Base-by-base conservation (phyloP, 164 flowering plant species). In the Brasenia schreberi region DNA sequence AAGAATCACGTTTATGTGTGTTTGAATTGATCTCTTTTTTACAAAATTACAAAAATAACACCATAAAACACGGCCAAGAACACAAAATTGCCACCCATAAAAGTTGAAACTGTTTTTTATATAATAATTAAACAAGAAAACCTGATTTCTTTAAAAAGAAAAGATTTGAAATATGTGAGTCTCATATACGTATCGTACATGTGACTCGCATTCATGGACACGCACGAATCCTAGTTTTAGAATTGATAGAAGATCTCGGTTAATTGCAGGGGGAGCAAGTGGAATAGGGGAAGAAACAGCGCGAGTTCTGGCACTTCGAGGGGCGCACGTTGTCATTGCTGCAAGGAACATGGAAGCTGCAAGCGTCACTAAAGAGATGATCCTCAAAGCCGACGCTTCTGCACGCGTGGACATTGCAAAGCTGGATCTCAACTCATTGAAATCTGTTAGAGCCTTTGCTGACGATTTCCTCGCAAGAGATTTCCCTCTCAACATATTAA, bases 211-310 rank as follows among this genome's bases (percentile, higher is more conserved):
- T 23, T 23, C 27, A 23, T 23, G 27, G 27, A 23, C 27, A 23
- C 27, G 27, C 27, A 23, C 27, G 27, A 23, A 23, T 23, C 27
- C 27, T 23, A 0, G 27, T 23, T 23, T 23, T 23, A 23, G 27
- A 23, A 23, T 23, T 23, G 27, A 23, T 23, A 23, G 27, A 23
- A 23, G 27, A 23, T 23, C 27, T 23, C 6, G 53, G 7, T 42
- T 62, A 67, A 70, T 45, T 45, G 12, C 68, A 94, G 99, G 99
- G 66, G 99, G 99, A 56, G 96, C 92, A 18, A 86, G 92, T 71
- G 97, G 99, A 60, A 94, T 94, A 64, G 99, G 99, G 5, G 70
- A 86, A 67, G 99, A 94, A 80, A 94, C 99, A 3, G 77, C 88
- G 43, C 81, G 96, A 77, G 96, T 94, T 3, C 71, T 94, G 73